Conservation (phyloP, 371 early-diverging fungal species). For the Rhizopus microsporus region DNA sequence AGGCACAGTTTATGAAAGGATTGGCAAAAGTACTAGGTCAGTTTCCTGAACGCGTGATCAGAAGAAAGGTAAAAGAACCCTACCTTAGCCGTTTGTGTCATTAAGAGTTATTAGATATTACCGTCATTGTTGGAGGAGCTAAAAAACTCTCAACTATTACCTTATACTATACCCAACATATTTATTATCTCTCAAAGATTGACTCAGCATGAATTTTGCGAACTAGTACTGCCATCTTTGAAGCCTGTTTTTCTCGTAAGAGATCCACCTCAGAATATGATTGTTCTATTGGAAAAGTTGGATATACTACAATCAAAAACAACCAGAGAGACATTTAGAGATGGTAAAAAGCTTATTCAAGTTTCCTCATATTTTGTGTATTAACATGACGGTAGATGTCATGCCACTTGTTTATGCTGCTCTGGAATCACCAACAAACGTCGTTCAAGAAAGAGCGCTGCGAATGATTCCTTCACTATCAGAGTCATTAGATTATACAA, state of each 20-base stretch:
- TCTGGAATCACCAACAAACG: conserved; percentile 58
- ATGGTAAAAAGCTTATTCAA: conserved; percentile 36
- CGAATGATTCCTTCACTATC: conserved; percentile 65
- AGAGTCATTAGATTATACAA: conserved; percentile 68
- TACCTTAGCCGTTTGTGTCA: background rate
- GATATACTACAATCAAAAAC: conserved; percentile 66
- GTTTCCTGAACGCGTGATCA: conserved; percentile 71
- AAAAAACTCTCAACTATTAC: conserved; percentile 71
- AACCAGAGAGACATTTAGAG: conserved; percentile 58
- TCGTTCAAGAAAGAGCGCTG: conserved; percentile 81
- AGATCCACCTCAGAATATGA: conserved; percentile 65
- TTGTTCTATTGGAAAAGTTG: conserved; percentile 67
- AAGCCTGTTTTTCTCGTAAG: conserved; percentile 63
- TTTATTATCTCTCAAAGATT: conserved; percentile 67
- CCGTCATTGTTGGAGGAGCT: conserved; percentile 73
- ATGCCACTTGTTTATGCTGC: conserved; percentile 79
- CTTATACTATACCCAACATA: conserved; percentile 76
- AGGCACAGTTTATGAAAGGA: conserved; percentile 80
- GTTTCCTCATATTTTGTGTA: background rate
- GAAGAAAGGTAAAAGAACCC: conserved; percentile 55
- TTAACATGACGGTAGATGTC: conserved; percentile 49
- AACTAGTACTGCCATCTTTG: conserved; percentile 63
- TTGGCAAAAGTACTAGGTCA: conserved; percentile 68
- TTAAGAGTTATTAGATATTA: conserved; percentile 53
- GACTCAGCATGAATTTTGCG: conserved; percentile 64